These are phyloP conservation scores for Yamadazyma diddensiae DNA, from an alignment of 1,139 yeast genomes.

Conservation along the genomic window DNA sequence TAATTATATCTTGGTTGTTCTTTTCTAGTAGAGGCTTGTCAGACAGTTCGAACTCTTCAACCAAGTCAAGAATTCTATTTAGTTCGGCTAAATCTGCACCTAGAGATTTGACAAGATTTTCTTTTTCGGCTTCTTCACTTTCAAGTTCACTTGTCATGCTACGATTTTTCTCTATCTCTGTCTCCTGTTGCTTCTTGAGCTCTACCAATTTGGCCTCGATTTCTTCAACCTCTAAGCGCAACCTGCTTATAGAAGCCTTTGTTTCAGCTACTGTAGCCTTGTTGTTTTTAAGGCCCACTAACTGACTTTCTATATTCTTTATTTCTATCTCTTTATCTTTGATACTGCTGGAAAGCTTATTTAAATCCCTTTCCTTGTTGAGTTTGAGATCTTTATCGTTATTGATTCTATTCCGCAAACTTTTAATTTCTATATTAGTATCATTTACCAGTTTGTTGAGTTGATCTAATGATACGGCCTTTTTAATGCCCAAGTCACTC, in stretches of 20 bases:
- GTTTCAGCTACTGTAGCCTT: conserved; percentile 18
- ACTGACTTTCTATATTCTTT: conserved; percentile 51
- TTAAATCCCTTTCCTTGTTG: conserved; percentile 41
- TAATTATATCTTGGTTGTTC: conserved; percentile 15
- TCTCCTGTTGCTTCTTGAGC: conserved; percentile 11
- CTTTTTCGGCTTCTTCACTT: conserved; percentile 15
- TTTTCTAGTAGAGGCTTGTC: conserved; percentile 18
- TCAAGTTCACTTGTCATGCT: conserved; percentile 11
- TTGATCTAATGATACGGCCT: conserved; percentile 32
- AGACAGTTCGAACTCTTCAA: conserved; percentile 20
- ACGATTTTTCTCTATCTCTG: conserved; percentile 1
- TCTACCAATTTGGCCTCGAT: conserved; percentile 15
- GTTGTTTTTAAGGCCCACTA: conserved; percentile 35
- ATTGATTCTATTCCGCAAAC: conserved; percentile 41
- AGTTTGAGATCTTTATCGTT: conserved; percentile 51
- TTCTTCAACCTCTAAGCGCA: conserved; percentile 14
- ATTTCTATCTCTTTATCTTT: conserved; percentile 58
- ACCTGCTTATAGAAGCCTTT: conserved; percentile 14
- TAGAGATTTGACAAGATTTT: conserved; percentile 5
- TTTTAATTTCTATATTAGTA: conserved; percentile 42
- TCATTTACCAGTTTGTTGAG: conserved; percentile 38
- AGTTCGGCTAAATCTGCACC: conserved; percentile 8
- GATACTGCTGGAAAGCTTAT: conserved; percentile 48
- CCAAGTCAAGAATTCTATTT: conserved; percentile 5
- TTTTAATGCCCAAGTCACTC: conserved; percentile 40